phyloP scores from a whole-genome alignment of 192 early-diverging fungal genomes.

The Pilaira anomala region DNA sequence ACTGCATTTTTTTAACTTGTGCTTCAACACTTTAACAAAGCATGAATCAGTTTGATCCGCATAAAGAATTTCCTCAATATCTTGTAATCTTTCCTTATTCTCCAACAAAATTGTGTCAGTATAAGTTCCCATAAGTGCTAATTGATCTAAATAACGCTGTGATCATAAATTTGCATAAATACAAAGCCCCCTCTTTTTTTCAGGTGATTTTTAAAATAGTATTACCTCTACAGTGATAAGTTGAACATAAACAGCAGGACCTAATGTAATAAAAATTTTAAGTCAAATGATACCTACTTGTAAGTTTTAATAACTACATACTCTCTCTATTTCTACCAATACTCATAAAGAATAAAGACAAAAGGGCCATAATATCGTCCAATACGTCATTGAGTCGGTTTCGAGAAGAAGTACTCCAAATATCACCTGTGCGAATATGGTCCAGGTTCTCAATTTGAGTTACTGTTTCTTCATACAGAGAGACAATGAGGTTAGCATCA shows the following conservation, averaged over 20 bases:
- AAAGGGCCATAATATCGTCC: conserved; percentile 73
- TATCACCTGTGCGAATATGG: conserved; percentile 17
- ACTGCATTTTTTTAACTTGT: conserved; percentile 41
- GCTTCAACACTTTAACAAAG: conserved; percentile 41
- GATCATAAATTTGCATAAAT: background rate
- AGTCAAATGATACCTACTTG: background rate
- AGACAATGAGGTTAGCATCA: conserved; percentile 59
- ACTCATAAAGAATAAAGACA: conserved; percentile 75
- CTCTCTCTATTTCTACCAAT: conserved; percentile 74
- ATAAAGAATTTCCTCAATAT: conserved; percentile 58
- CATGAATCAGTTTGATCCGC: conserved; percentile 39
- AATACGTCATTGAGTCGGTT: conserved; percentile 66
- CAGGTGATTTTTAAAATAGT: no score
- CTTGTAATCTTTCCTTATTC: conserved; percentile 53
- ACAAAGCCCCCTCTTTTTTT: conserved; percentile 7
- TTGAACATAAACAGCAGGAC: conserved; percentile 72
- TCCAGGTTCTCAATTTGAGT: conserved; percentile 44
- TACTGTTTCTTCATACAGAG: conserved; percentile 61
- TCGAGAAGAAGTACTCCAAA: conserved; percentile 19
- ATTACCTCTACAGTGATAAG: conserved; percentile 69
- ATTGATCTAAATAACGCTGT: conserved; percentile 37
- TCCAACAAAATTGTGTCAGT: conserved; percentile 57
- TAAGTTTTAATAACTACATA: background rate
- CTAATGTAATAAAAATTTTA: background rate
- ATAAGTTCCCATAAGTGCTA: conserved; percentile 35